Evolutionary conservation across 2,329 filamentous ascomycete species (phyloP).

Genomic region (Hymenotorrendiella dingleyae): DNA sequence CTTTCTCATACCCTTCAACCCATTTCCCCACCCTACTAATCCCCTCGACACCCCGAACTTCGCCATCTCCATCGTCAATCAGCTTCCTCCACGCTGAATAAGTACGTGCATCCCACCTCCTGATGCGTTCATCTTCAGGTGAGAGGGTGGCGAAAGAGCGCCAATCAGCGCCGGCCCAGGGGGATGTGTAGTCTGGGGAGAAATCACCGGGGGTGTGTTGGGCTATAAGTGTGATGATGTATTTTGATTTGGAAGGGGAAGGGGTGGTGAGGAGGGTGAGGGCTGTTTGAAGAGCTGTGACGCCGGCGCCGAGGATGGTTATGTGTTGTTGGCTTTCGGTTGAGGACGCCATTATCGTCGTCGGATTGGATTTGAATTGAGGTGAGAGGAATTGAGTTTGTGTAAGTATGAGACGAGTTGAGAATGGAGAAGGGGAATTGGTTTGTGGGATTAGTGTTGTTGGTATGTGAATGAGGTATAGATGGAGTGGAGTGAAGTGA

Average conservation of each 20-base stretch:
- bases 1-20: neutral
- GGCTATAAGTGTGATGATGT: constrained; percentile 36
- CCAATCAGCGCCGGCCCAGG: constrained; percentile 43
- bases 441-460: neutral
- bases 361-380: neutral
- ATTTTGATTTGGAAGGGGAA: constrained; percentile 33
- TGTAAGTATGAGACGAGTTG: neutral
- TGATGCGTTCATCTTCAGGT: constrained; percentile 28
- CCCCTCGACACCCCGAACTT: too few relatives aligned
- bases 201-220: constrained; percentile 34
- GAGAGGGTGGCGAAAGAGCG: constrained; percentile 34
- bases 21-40: too few relatives aligned
- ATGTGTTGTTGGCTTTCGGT: constrained; percentile 13
- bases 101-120: constrained; percentile 38
- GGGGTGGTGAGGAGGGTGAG: constrained; percentile 37
- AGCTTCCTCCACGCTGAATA: constrained; percentile 36
- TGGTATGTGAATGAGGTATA: neutral
- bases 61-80: constrained; percentile 8
- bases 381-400: neutral
- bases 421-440: neutral
- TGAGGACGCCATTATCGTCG: neutral
- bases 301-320: constrained; percentile 34
- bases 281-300: constrained; percentile 41
- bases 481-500: neutral
- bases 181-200: constrained; percentile 14